A percentile compares a stretch with the other conserved stretches of the same genome.
phyloP scores from a whole-genome alignment of 768 basidiomycete genomes.

The Lyophyllum semitale region DNA sequence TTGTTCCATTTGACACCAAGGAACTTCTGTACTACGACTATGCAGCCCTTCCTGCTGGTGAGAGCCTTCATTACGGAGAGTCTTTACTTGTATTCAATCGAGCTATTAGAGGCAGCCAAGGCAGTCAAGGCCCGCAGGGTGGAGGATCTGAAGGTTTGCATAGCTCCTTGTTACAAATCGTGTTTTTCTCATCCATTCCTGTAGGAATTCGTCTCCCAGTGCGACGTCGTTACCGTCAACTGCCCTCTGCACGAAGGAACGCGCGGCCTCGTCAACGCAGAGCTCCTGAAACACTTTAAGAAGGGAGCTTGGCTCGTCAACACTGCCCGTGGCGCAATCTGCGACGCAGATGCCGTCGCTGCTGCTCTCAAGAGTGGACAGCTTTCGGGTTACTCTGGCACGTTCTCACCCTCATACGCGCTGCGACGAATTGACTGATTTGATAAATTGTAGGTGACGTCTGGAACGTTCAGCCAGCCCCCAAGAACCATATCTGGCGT shows the following conservation, averaged over 20 bases:
- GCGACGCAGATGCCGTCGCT: constrained; percentile 80
- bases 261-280: constrained; percentile 75
- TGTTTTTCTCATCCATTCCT: background rate
- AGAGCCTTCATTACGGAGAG: constrained; percentile 1
- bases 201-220: constrained; percentile 42
- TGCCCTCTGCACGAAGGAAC: constrained; percentile 88
- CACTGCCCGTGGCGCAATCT: constrained; percentile 91
- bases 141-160: constrained; percentile 69
- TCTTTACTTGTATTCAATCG: background rate
- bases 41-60: constrained; percentile 65
- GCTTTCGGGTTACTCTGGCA: constrained; percentile 57
- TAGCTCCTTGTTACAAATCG: constrained; percentile 9
- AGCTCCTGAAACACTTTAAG: constrained; percentile 87
- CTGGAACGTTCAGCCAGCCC: constrained; percentile 88
- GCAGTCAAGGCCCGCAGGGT: constrained; percentile 74
- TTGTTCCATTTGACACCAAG: constrained; percentile 84
- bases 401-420: background rate
- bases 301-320: constrained; percentile 92
- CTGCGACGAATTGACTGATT: background rate
- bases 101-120: constrained; percentile 56
- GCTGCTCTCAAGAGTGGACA: constrained; percentile 77
- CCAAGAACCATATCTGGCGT: constrained; percentile 85
- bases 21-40: constrained; percentile 93
- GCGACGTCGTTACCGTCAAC: constrained; percentile 86
- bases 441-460: constrained; percentile 52